Conservation (phyloP, 495 filamentous ascomycete species). For the Penicillium fimorum region DNA sequence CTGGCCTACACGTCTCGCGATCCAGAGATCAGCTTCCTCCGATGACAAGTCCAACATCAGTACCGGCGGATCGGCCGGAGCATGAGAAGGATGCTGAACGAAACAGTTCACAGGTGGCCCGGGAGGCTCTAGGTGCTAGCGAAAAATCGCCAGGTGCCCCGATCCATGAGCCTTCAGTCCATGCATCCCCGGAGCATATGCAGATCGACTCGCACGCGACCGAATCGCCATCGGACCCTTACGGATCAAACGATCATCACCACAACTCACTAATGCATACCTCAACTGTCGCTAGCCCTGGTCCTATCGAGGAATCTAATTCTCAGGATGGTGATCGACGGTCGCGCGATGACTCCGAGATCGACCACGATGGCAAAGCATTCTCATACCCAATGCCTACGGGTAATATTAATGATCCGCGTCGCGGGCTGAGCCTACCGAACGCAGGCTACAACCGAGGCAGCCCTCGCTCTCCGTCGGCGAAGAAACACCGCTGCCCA, state of each 20-base stretch:
- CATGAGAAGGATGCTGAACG: constrained; percentile 39
- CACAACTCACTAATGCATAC: constrained; percentile 37
- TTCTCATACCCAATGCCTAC: constrained; percentile 55
- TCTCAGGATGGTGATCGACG: constrained; percentile 46
- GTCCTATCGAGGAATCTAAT: constrained; percentile 44
- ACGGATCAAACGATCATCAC: constrained; percentile 32
- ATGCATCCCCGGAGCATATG: constrained; percentile 43
- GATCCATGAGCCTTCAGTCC: constrained; percentile 30
- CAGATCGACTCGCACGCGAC: constrained; percentile 42
- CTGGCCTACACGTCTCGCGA: constrained; percentile 46
- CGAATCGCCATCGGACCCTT: constrained; percentile 31
- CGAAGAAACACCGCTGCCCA: constrained; percentile 92
- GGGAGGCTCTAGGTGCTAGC: constrained; percentile 45
- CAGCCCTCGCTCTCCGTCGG: constrained; percentile 66
- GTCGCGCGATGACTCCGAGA: constrained; percentile 37
- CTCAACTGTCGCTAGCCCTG: constrained; percentile 48
- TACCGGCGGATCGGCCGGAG: constrained; percentile 37
- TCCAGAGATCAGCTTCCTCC: constrained; percentile 33
- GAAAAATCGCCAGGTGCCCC: constrained; percentile 37
- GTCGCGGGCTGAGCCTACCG: constrained; percentile 74
- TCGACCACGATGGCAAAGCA: constrained; percentile 48
- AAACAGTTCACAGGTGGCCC: constrained; percentile 44
- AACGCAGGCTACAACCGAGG: constrained; percentile 60
- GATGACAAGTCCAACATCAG: constrained; percentile 33
- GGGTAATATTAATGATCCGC: constrained; percentile 44